Evolutionary conservation across 352 stramenopile genomes (phyloP).

Genomic region (Detonula confervacea): DNA sequence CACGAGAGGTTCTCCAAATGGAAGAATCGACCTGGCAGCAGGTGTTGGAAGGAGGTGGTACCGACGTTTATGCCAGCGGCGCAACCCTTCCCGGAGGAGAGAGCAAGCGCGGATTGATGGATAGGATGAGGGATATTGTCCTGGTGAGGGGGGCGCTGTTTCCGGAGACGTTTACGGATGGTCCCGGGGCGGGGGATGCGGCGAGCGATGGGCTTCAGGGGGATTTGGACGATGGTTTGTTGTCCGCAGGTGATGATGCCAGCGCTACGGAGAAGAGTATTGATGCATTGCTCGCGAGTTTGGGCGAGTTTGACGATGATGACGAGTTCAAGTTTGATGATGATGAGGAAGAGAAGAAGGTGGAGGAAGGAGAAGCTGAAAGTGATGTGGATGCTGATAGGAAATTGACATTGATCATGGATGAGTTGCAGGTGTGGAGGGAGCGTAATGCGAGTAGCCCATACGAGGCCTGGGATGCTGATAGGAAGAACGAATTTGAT

Average conservation of each 20-base stretch:
- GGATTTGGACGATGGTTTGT: conserved; percentile 36
- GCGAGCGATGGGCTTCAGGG: conserved; percentile 25
- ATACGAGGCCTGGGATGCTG: conserved; percentile 67
- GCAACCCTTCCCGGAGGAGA: conserved; percentile 35
- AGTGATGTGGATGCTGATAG: conserved; percentile 31
- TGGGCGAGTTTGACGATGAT: conserved; percentile 57
- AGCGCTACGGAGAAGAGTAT: conserved; percentile 58
- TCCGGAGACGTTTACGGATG: conserved; percentile 62
- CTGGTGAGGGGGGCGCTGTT: conserved; percentile 70
- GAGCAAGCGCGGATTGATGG: conserved; percentile 36
- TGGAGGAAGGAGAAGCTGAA: conserved; percentile 12
- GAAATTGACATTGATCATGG: conserved; percentile 54
- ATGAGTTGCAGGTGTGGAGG: conserved; percentile 79
- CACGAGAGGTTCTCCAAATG: conserved; percentile 67
- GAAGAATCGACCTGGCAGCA: conserved; percentile 73
- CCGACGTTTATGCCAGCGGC: conserved; percentile 31
- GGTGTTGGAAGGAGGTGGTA: conserved; percentile 69
- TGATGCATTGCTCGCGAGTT: conserved; percentile 69
- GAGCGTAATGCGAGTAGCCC: conserved; percentile 52
- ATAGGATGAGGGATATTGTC: conserved; percentile 65
- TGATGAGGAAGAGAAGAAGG: conserved; percentile 21
- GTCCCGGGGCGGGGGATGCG: conserved; percentile 13
- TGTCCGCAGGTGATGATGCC: conserved; percentile 16
- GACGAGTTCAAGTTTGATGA: conserved; percentile 49
- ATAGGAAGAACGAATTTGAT: conserved; percentile 69